phyloP scores from a whole-genome alignment of 1,284 basidiomycete genomes.

The Irpex sp. region DNA sequence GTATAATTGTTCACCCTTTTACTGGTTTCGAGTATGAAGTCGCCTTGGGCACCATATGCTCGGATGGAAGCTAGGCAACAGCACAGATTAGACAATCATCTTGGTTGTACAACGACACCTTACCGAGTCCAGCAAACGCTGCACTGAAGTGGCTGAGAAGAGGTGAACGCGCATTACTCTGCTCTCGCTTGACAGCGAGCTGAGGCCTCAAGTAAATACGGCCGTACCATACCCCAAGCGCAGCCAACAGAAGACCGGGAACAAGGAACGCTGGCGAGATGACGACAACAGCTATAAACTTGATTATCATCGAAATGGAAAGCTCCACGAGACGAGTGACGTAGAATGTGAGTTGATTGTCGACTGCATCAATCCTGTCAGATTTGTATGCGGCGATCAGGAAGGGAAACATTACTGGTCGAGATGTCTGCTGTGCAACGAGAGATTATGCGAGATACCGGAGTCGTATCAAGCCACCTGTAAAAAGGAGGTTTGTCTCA shows the following conservation, averaged over 20 bases:
- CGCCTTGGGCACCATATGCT: slow-evolving; percentile 52
- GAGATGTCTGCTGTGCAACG: slow-evolving; percentile 59
- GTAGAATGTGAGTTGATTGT: slow-evolving; percentile 24
- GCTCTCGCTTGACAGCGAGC: slow-evolving; percentile 73
- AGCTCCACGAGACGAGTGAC: slow-evolving; percentile 26
- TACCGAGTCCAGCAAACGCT: slow-evolving; percentile 63
- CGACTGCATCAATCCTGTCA: slow-evolving; percentile 19
- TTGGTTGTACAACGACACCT: slow-evolving; percentile 14
- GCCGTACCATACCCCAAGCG: slow-evolving; percentile 44
- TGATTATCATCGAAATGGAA: slow-evolving; percentile 34
- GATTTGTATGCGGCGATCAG: not conserved
- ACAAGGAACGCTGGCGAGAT: slow-evolving; percentile 42
- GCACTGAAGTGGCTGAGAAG: slow-evolving; percentile 69
- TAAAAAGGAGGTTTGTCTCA: not conserved
- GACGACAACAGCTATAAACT: slow-evolving; percentile 40
- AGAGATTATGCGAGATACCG: slow-evolving; percentile 54
- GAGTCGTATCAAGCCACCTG: slow-evolving; percentile 54
- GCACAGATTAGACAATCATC: not conserved
- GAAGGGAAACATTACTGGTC: slow-evolving; percentile 26
- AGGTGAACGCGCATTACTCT: slow-evolving; percentile 66
- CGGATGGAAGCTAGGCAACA: slow-evolving; percentile 50
- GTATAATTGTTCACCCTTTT: slow-evolving; percentile 46
- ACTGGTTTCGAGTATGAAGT: slow-evolving; percentile 43
- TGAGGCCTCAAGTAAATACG: slow-evolving; percentile 68
- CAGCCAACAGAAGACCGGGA: slow-evolving; percentile 38